These are phyloP conservation scores for Metarhizium sp. DNA, from an alignment of 2,329 filamentous ascomycete species.

Conservation along the genomic window DNA sequence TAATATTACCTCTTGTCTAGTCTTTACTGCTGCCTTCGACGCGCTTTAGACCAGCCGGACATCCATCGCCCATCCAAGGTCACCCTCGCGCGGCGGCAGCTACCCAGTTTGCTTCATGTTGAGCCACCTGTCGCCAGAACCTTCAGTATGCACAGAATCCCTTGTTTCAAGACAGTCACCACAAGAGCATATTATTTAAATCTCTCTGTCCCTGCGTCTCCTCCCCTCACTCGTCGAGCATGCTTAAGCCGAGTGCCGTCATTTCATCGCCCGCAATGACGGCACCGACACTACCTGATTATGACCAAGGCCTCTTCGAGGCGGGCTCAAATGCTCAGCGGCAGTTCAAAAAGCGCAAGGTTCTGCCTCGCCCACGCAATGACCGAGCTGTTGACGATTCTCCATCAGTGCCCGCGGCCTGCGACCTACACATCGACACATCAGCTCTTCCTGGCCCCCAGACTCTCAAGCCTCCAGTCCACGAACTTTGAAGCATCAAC, in stretches of 20 bases:
- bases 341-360: conserved; percentile 38
- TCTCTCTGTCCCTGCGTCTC: conserved; percentile 1
- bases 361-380: conserved; percentile 27
- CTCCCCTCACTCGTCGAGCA: conserved; percentile 8
- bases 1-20: no score
- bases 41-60: background rate
- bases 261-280: conserved; percentile 23
- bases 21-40: background rate
- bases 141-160: conserved; percentile 13
- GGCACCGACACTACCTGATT: conserved; percentile 17
- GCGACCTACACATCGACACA: conserved; percentile 19
- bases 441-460: background rate
- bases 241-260: conserved; percentile 16
- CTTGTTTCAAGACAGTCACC: conserved; percentile 10
- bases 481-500: conserved; percentile 31
- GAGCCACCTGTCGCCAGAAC: conserved; percentile 4
- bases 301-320: conserved; percentile 17
- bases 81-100: background rate
- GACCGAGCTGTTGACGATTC: conserved; percentile 16
- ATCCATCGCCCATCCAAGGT: background rate
- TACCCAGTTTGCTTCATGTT: conserved; percentile 1
- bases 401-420: conserved; percentile 13
- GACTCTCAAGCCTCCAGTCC: conserved; percentile 21
- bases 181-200: conserved; percentile 6
- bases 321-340: conserved; percentile 20